phyloP scores from a whole-genome alignment of 345 rosid genomes.

The Rhodamnia argentea region DNA sequence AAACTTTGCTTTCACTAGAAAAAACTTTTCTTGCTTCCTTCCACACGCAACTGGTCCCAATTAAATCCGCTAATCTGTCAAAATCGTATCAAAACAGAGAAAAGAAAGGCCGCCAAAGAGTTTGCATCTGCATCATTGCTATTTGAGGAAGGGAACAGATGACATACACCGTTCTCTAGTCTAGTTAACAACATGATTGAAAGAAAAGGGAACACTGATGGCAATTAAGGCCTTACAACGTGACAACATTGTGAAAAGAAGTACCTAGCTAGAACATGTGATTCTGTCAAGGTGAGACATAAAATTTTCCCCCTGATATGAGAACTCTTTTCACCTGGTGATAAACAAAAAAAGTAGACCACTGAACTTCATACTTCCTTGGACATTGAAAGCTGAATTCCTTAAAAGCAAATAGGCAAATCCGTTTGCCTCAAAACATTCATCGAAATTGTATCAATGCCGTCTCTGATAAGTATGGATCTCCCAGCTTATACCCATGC shows the following conservation, averaged over 20 bases:
- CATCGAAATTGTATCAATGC: conserved; percentile 5
- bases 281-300: conserved; percentile 36
- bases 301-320: conserved; percentile 63
- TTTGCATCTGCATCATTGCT: not conserved
- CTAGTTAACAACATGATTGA: not conserved
- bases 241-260: not conserved
- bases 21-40: not conserved
- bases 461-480: conserved; percentile 54
- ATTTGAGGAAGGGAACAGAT: not conserved
- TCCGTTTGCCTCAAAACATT: too few species aligned
- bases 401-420: not conserved
- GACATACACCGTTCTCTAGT: not conserved
- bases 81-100: not conserved
- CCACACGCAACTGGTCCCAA: not conserved
- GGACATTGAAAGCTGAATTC: not conserved
- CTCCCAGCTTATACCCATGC: conserved; percentile 60
- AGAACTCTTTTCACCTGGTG: conserved; percentile 67
- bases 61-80: not conserved
- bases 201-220: not conserved
- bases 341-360: not conserved
- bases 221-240: not conserved
- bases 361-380: not conserved
- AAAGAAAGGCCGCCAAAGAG: not conserved
- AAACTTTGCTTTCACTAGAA: not conserved
- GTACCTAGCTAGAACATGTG: conserved; percentile 11